Conservation (phyloP, 176 grass and related monocot species). For the Oryza longistaminata region DNA sequence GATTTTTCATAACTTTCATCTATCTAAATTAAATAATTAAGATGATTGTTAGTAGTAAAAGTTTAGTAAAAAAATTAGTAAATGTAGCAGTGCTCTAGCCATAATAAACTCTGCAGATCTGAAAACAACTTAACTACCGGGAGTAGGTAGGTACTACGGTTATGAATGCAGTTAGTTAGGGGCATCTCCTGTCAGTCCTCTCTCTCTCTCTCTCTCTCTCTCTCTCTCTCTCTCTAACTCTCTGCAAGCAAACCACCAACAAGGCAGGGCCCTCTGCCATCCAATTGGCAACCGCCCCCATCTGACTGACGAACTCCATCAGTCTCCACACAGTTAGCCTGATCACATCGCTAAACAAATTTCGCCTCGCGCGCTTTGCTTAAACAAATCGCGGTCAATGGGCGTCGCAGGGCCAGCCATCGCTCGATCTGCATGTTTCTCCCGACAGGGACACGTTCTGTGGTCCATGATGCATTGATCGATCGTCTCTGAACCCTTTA, state of each 20-base stretch:
- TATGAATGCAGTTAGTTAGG: background rate
- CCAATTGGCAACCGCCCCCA: constrained; percentile 17
- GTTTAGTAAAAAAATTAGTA: too few species aligned
- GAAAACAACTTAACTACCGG: background rate
- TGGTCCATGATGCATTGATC: constrained; percentile 30
- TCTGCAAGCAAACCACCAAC: constrained; percentile 35
- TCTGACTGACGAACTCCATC: background rate
- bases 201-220: background rate
- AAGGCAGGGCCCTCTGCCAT: constrained; percentile 18
- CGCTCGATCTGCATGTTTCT: constrained; percentile 20
- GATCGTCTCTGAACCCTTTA: background rate
- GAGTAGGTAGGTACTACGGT: background rate
- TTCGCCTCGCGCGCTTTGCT: background rate
- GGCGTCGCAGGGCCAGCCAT: constrained; percentile 7
- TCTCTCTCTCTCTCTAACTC: background rate
- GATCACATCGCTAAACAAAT: background rate
- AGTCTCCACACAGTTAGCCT: background rate
- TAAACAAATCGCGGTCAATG: constrained; percentile 53
- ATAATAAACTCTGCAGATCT: background rate
- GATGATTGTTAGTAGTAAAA: too few species aligned
- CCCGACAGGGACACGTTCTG: constrained; percentile 63
- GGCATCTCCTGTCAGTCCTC: constrained; percentile 15
- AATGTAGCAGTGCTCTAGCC: background rate
- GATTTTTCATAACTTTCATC: too few species aligned
- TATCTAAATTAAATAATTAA: too few species aligned